Base-by-base conservation (phyloP, 2,329 filamentous ascomycete genomes). In the Beauveria medogensis region DNA sequence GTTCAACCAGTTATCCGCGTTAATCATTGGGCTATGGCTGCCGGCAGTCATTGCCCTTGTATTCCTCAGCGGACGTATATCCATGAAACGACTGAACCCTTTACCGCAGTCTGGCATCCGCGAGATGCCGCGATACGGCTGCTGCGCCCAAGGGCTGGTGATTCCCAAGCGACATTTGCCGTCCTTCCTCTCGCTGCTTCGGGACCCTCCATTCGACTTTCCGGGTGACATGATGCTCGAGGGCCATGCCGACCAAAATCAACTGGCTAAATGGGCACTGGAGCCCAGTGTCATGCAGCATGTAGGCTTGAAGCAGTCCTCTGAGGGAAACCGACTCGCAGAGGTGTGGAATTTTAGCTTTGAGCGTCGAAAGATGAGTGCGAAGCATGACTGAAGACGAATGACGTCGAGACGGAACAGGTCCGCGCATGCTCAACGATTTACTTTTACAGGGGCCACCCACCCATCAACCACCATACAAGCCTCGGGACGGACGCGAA, bases 291-390 rank as follows among this genome's bases (percentile, higher is more conserved):
- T 75, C 1, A 66, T 75, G 20, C 74, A 76, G 54, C 74, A 76
- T 53, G 69, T 73, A 8, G 74, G 73, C 4, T 62, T 69, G 34
- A 67, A 65, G 24, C 68, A 72, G 62, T 71, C 70, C 7, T 72
- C 70, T 4, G 70, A 67, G 1, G 68, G 69, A 0, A 64, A 63
- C 2, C 64, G 65, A 30, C 64, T 64, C 43, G 68, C 69, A 1
- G 69, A 73, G 20, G 70, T 73, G 5, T 74, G 72, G 71, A 74
- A 74, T 28, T 74, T 74, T 63, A 72, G 70, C 44, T 74, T 74
- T 60, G 69, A 71, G 65, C 57, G 65, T 57, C 47, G 56, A 18
- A 59, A 52, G 26, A 44, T 52, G 47, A 7, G 9, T 28, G 14
- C 56, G 2, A 51, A 18, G 24, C 37, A 44, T 16, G n/a, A 18